phyloP scores from a whole-genome alignment of 768 basidiomycete species.

The Boletus huronensis region DNA sequence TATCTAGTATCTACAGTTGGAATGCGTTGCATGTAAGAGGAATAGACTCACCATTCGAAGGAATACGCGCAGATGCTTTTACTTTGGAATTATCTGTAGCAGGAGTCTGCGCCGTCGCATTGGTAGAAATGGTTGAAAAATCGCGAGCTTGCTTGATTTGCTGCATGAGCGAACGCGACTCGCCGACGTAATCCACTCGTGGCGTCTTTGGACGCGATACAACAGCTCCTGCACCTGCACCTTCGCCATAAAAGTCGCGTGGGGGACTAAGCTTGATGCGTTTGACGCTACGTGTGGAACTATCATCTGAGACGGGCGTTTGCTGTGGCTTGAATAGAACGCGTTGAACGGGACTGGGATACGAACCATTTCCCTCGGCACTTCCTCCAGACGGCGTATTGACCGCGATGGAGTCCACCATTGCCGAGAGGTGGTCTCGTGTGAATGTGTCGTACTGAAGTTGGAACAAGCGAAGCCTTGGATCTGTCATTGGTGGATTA shows the following conservation, averaged over 20 bases:
- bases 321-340: constrained; percentile 48
- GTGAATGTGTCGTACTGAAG: constrained; percentile 97
- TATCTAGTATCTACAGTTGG: constrained; percentile 11
- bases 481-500: constrained; percentile 52
- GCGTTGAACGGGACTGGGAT: constrained; percentile 42
- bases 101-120: constrained; percentile 39
- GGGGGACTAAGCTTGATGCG: constrained; percentile 74
- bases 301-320: constrained; percentile 38
- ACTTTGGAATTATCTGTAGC: constrained; percentile 9
- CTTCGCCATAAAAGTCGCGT: constrained; percentile 55
- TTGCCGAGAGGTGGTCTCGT: constrained; percentile 85
- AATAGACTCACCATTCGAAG: constrained; percentile 16
- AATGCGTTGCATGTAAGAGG: not conserved
- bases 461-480: constrained; percentile 82
- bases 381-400: constrained; percentile 62
- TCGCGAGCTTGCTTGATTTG: constrained; percentile 76
- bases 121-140: constrained; percentile 71
- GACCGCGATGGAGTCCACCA: constrained; percentile 93
- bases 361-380: constrained; percentile 40
- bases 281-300: constrained; percentile 71
- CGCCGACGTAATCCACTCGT: constrained; percentile 72
- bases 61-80: not conserved
- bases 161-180: constrained; percentile 74
- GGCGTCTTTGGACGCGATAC: constrained; percentile 46
- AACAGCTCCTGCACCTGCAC: constrained; percentile 42